Base-by-base conservation (phyloP, 1,139 yeast genomes). In the Taphrina confusa region DNA sequence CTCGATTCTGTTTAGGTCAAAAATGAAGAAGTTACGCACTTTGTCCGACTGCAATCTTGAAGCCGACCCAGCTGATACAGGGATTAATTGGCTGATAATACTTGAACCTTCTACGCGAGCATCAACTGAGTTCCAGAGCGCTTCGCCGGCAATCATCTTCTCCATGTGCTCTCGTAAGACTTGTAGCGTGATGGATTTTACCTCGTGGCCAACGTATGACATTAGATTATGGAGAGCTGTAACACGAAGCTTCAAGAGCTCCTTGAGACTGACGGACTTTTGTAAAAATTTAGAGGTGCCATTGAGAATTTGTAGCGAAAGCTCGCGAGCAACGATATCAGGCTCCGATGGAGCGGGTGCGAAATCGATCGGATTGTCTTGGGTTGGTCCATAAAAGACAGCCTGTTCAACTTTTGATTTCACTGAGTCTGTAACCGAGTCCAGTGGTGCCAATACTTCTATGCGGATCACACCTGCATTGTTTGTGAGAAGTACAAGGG, bases 321-420 rank as follows among this genome's bases (percentile, higher is more conserved):
- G 78, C 11, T 39, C 33, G 6, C 61, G 39, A 22, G 57, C 47
- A 6, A 57, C 50, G 12, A 46, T 42, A 20, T 60, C 66, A 14
- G 51, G 12, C 12, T 55, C 55, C 2, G 36, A 16, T 4, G 45
- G 60, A 18, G 55, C 54, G 18, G 58, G 57, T 28, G 27, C 20
- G 70, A 88, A 89, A 45, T 82, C 81, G 27, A 90, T 69, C 62
- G 81, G 86, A 54, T 74, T 81, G 67, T 57, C 68, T 31, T 36
- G 50, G 16, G 63, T 44, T n/a, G 25, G 76, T 0, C 80, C 76
- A 66, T 78, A 85, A 67, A 83, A 85, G 0, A 90, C 81, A 0
- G 89, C 95, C 71, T 90, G 97, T 67, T 86, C 94, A 27, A 90
- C 80, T 51, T 59, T 66, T 47, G 61, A 62, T 45, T 61, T 62